Base-by-base conservation (phyloP, 2,329 filamentous ascomycete species). In the Sarocladium oryzae region DNA sequence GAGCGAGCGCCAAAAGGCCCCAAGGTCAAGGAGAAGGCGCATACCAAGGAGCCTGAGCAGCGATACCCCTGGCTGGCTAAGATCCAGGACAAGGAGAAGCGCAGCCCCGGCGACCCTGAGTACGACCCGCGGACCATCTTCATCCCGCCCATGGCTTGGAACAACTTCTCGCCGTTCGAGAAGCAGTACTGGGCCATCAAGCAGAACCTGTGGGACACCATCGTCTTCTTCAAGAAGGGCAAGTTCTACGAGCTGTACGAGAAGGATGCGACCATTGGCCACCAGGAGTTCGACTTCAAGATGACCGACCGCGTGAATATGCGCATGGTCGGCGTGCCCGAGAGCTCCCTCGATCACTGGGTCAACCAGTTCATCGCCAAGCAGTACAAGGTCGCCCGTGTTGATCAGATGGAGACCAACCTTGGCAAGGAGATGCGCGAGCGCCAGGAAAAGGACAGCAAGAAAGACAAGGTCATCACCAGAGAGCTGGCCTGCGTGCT, bases 171-270 rank as follows among this genome's bases (percentile, higher is more conserved):
- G 0, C 81, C 92, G 0, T 99, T 99, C 57, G 93, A 99, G 69
- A 95, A 90, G 67, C 93, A 99, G 65, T 99, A 99, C 66, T 99
- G 93, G 93, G 89, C 95, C 62, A 97, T 99, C 68, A 99, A 99
- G 72, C 88, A 91, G 67, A 96, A 96, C 60, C 88, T 95, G 57
- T 97, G 89, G 88, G 90, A 96, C 58, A 96, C 91, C 0, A 86
- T 99, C 41, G 92, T 99, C 15, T 99, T 99, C 70, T 99, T 99
- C 83, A 99, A 97, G 70, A 99, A 99, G 75, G 93, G 93, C 62
- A 99, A 99, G 62, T 99, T 99, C 69, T 99, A 96, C 64, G 93
- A 99, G 66, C 77, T 99, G 0, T 99, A 97, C 63, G 93, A 99
- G 66, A 96, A 96, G 54, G 93, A 99, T 68, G 93, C 93, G 4